phyloP scores from a whole-genome alignment of 2,329 filamentous ascomycete genomes.

The Diplodia sapinea region DNA sequence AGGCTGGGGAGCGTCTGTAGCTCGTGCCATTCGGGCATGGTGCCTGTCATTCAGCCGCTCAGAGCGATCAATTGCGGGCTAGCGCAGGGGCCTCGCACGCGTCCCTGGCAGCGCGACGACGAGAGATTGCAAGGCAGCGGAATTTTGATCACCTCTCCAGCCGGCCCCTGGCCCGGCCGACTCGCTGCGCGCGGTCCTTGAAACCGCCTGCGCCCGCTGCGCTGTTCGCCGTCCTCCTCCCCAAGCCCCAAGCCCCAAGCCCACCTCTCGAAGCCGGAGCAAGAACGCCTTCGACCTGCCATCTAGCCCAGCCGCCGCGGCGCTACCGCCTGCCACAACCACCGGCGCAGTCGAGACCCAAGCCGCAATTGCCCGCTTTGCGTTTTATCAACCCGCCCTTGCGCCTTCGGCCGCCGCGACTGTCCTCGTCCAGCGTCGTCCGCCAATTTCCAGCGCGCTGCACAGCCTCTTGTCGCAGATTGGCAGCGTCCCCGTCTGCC shows the following conservation, averaged over 20 bases:
- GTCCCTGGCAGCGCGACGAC: slow-evolving; percentile 9
- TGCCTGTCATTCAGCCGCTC: slow-evolving; percentile 17
- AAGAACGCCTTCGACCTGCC: neutral
- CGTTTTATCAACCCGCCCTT: slow-evolving; percentile 13
- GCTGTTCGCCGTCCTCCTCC: too few species aligned
- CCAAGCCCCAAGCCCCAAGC: too few species aligned
- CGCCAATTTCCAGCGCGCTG: slow-evolving; percentile 3
- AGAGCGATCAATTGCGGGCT: slow-evolving; percentile 24
- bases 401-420: neutral
- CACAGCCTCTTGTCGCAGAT: slow-evolving; percentile 21
- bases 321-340: slow-evolving; percentile 15
- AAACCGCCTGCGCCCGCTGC: slow-evolving; percentile 1
- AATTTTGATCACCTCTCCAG: slow-evolving; percentile 23
- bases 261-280: neutral
- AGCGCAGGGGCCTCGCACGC: slow-evolving; percentile 13
- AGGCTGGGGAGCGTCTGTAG: neutral
- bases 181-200: slow-evolving; percentile 22
- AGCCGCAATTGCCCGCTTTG: neutral
- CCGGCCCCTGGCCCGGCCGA: slow-evolving; percentile 14
- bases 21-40: neutral
- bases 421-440: slow-evolving; percentile 7
- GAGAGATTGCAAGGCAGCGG: slow-evolving; percentile 26
- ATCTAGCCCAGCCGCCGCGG: neutral
- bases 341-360: slow-evolving; percentile 10
- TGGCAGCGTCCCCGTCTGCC: slow-evolving; percentile 24